Percentiles rank a stretch among this genome's conserved stretches.
These are phyloP conservation scores for Gastrolobium villosum DNA, from an alignment of 306 rosid genomes.

Conservation along the genomic window DNA sequence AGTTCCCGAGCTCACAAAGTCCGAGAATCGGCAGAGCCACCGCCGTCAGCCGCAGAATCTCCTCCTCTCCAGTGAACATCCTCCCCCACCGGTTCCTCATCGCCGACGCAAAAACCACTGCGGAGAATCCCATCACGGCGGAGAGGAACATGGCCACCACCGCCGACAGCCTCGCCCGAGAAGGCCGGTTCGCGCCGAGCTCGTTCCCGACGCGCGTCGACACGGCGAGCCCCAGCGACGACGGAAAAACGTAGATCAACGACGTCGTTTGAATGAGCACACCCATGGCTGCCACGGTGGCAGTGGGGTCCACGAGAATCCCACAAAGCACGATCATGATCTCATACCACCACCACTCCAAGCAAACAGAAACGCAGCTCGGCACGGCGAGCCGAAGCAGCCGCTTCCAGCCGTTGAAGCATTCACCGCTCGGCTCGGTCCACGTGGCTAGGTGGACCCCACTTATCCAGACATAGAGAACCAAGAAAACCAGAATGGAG, in stretches of 20 bases:
- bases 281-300: slow-evolving; percentile 94
- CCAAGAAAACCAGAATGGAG: slow-evolving; percentile 52
- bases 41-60: slow-evolving; percentile 72
- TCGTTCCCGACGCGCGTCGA: slow-evolving; percentile 91
- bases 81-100: slow-evolving; percentile 77
- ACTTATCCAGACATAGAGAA: slow-evolving; percentile 54
- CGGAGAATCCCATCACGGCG: slow-evolving; percentile 65
- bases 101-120: slow-evolving; percentile 63
- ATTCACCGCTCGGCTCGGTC: slow-evolving; percentile 71
- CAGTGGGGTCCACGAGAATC: slow-evolving; percentile 71
- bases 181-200: slow-evolving; percentile 72
- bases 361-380: slow-evolving; percentile 89
- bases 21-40: slow-evolving; percentile 85
- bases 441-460: slow-evolving; percentile 67
- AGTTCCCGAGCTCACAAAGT: slow-evolving; percentile 92
- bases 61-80: slow-evolving; percentile 67
- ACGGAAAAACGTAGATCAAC: slow-evolving; percentile 87
- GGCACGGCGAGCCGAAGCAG: slow-evolving; percentile 76
- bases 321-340: slow-evolving; percentile 92
- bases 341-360: slow-evolving; percentile 99
- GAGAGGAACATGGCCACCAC: slow-evolving; percentile 67
- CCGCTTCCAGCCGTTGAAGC: slow-evolving; percentile 74
- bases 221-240: slow-evolving; percentile 80
- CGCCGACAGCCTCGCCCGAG: slow-evolving; percentile 63
- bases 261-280: slow-evolving; percentile 89